These are phyloP conservation scores for Ascochyta koolunga DNA, from an alignment of 2,329 filamentous ascomycete genomes.

Conservation along the genomic window DNA sequence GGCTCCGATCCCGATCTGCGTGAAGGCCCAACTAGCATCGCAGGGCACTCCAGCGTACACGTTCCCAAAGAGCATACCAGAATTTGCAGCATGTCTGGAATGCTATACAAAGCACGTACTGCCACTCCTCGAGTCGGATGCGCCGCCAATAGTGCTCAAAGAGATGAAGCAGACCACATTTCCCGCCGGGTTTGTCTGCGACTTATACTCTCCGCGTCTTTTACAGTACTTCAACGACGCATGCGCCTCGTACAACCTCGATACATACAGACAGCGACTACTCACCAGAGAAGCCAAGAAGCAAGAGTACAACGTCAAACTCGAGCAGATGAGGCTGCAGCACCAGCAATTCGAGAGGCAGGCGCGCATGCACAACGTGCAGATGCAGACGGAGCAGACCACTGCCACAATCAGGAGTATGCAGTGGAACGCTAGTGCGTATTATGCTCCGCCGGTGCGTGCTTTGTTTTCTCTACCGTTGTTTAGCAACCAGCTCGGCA, in stretches of 20 bases:
- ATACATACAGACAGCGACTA: slow-evolving; percentile 15
- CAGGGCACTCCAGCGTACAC: background rate
- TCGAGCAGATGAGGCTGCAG: slow-evolving; percentile 17
- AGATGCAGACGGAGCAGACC: slow-evolving; percentile 2
- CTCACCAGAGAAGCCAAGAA: slow-evolving; percentile 13
- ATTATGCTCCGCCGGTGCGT: background rate
- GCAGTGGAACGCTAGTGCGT: background rate
- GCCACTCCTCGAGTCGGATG: slow-evolving; percentile 3
- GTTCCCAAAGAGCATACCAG: slow-evolving; percentile 2
- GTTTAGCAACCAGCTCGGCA: background rate
- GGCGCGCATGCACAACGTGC: background rate
- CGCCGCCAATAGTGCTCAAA: background rate
- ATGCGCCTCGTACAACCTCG: slow-evolving; percentile 8
- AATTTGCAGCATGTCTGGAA: slow-evolving; percentile 24
- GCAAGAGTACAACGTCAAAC: slow-evolving; percentile 17
- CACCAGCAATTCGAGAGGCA: slow-evolving; percentile 11
- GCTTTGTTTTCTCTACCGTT: no score
- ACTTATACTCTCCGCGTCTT: slow-evolving; percentile 23
- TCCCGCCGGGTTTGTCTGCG: slow-evolving; percentile 18
- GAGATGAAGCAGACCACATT: background rate
- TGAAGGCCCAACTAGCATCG: background rate
- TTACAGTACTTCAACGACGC: slow-evolving; percentile 22
- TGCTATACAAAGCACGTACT: slow-evolving; percentile 23
- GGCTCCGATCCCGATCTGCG: slow-evolving; percentile 17
- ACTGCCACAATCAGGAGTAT: background rate